Conservation (phyloP, 495 filamentous ascomycete species). For the Sporormia fimetaria region DNA sequence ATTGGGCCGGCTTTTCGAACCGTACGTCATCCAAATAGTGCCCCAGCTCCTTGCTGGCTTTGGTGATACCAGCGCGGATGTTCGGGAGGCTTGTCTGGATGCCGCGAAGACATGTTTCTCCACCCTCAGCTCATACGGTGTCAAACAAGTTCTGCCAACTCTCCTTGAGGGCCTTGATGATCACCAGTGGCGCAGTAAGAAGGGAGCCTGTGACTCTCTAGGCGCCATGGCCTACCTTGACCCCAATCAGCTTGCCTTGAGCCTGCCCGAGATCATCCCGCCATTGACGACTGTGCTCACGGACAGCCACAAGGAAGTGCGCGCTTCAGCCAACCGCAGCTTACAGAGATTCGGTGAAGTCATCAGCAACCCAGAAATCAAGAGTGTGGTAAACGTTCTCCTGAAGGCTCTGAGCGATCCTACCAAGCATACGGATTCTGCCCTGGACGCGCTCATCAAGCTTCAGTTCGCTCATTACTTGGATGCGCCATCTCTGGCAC, state of each 20-base stretch:
- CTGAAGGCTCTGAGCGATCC: conserved; percentile 95
- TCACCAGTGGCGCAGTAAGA: conserved; percentile 94
- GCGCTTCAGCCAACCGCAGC: conserved; percentile 81
- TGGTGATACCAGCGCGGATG: conserved; percentile 76
- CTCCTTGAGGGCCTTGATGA: conserved; percentile 90
- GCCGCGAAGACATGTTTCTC: conserved; percentile 91
- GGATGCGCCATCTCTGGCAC: conserved; percentile 85
- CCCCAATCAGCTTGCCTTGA: conserved; percentile 82
- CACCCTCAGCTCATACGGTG: conserved; percentile 84
- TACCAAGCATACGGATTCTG: conserved; percentile 93
- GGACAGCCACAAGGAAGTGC: conserved; percentile 95
- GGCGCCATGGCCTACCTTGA: conserved; percentile 98
- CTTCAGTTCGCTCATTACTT: conserved; percentile 92
- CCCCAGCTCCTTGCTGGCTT: conserved; percentile 82
- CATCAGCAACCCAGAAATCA: conserved; percentile 95
- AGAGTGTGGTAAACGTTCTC: conserved; percentile 74
- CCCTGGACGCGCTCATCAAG: conserved; percentile 87
- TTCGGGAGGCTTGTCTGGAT: conserved; percentile 83
- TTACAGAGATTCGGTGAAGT: conserved; percentile 96
- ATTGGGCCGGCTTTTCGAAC: conserved; percentile 81
- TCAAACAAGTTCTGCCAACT: conserved; percentile 85
- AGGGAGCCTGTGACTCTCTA: conserved; percentile 89
- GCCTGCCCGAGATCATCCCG: conserved; percentile 90
- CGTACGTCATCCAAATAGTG: conserved; percentile 90
- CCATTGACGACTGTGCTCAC: conserved; percentile 87